Conservation (phyloP, 371 early-diverging fungal species). For the Gilbertella persicaria region DNA sequence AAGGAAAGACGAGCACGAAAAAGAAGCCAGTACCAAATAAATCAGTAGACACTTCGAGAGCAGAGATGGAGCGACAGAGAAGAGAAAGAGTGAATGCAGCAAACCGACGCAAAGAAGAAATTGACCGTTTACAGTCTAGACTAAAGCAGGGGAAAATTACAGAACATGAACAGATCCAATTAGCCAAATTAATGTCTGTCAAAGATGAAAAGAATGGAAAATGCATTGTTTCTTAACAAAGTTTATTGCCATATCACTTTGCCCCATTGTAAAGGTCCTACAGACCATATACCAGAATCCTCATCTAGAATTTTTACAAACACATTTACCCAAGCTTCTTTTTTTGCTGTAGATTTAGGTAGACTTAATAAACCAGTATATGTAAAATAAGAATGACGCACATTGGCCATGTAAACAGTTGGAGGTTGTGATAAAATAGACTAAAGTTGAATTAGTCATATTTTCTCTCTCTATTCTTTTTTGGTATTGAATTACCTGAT, state of each 20-base stretch:
- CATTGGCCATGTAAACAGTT: conserved; percentile 27
- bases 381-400: conserved; percentile 36
- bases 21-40: conserved; percentile 7
- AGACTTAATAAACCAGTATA: conserved; percentile 32
- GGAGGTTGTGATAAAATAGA: conserved; percentile 30
- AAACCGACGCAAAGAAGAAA: conserved; percentile 31
- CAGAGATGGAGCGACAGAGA: conserved; percentile 34
- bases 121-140: conserved; percentile 28
- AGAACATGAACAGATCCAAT: conserved; percentile 36
- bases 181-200: conserved; percentile 35
- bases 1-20: conserved; percentile 20
- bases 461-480: too few relatives aligned
- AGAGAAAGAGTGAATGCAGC: conserved; percentile 5
- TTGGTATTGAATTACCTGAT: conserved; percentile 13
- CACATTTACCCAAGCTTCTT: conserved; percentile 39
- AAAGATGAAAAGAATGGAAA: conserved; percentile 21
- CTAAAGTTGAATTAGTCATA: too few relatives aligned
- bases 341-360: conserved; percentile 13
- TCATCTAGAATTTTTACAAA: conserved; percentile 29
- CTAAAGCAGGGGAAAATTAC: conserved; percentile 37
- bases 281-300: conserved; percentile 23
- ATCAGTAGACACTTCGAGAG: conserved; percentile 12
- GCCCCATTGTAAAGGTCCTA: conserved; percentile 29
- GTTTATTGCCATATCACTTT: conserved; percentile 17
- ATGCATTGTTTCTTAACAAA: conserved; percentile 17